Evolutionary conservation across 2,329 filamentous ascomycete species (phyloP).

Genomic region (Talaromyces verruculosus): DNA sequence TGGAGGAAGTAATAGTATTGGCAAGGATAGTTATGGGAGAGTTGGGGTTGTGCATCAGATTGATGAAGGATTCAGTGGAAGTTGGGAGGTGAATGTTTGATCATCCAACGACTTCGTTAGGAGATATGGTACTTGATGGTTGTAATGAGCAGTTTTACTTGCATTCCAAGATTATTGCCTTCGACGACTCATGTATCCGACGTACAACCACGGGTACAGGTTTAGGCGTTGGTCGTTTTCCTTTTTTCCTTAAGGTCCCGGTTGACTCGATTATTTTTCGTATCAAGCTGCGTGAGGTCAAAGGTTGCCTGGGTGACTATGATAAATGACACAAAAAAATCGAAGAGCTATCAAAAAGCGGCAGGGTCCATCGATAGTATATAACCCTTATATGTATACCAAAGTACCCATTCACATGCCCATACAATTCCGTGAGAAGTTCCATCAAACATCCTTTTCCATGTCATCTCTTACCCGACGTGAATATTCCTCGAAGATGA

Average conservation of each 20-base stretch:
- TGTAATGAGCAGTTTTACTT: not conserved
- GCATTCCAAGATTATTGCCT: not conserved
- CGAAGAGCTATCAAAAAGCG: not conserved
- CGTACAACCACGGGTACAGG: not conserved
- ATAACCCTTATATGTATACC: not conserved
- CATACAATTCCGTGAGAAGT: not conserved
- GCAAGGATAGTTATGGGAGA: constrained; percentile 7
- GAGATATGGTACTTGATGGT: not conserved
- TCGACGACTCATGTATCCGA: not conserved
- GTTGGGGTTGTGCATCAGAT: not conserved
- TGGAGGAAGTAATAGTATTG: not conserved
- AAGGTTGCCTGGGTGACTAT: not conserved
- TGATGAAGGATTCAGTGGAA: constrained; percentile 1
- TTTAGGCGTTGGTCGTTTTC: not conserved
- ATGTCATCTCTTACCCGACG: not conserved
- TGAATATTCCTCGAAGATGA: not conserved
- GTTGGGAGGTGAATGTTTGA: constrained; percentile 6
- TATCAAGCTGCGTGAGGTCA: not conserved
- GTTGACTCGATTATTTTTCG: not conserved
- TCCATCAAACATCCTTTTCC: too few relatives aligned
- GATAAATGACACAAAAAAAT: not conserved
- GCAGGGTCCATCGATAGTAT: not conserved
- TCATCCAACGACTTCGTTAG: not conserved
- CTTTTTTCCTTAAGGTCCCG: not conserved
- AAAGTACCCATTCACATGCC: not conserved